Evolutionary conservation across 179 eudicot species (phyloP), one percentile per base, ranked within the genome.

Genomic region (Spinacia oleracea): DNA sequence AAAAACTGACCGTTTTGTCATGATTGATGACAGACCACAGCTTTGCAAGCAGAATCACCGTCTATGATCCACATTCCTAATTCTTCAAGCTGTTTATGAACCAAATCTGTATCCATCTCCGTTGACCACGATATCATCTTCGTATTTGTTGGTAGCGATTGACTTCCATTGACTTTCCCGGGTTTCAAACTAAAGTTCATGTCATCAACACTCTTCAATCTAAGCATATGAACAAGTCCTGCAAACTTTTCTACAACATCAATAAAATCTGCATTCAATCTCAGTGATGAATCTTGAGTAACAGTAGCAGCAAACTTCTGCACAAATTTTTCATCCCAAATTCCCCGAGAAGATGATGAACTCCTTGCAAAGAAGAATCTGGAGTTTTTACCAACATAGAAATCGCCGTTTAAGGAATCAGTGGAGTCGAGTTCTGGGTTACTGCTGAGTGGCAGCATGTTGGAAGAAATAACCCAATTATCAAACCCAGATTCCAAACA

Each of bases 51-150:
- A 40, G 76, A 80, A 18, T 93, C 96, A n/a, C 81, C 72, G 84
- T 93, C 97, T 29, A 94, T 81, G 48, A 83, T 77, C 99, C 99
- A 96, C 84, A 89, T 15, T 56, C 91, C 91, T 21, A 89, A 60
- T 73, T 78, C 80, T 74, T 78, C 84, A 70, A 96, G 97, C 38
- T 70, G 79, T 48, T 85, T 87, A 76, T 55, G 84, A 70, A 96
- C 67, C 55, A 78, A 55, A 75, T 85, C 88, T n/a, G 59, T 48
- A 78, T 79, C 88, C 80, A 77, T 83, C 55, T 81, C 86, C 56
- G 89, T 78, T 21, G 89, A 84, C 99, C 99, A 94, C 46, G 84
- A 87, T 40, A 86, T 74, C 79, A 88, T 76, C 83, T 86, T 89
- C 23, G 75, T 86, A 81, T 74, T 84, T 38, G 64, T 76, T 38